These are phyloP conservation scores for Neurospora sp. DNA, from an alignment of 495 filamentous ascomycete species.

Conservation along the genomic window DNA sequence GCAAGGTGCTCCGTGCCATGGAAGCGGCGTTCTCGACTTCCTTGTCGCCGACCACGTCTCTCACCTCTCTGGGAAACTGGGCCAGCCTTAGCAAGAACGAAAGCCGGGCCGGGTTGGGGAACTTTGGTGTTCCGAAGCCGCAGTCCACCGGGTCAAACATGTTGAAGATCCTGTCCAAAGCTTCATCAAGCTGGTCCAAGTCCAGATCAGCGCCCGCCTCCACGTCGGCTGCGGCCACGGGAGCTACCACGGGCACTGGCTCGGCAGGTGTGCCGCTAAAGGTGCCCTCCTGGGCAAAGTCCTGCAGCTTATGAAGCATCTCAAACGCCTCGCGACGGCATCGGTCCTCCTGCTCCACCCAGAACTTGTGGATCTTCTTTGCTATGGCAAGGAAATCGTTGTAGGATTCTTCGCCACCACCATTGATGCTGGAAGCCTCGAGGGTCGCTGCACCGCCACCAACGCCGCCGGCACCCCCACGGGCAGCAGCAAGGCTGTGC, in stretches of 20 bases:
- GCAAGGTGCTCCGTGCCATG: slow-evolving; percentile 77
- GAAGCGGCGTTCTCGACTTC: slow-evolving; percentile 64
- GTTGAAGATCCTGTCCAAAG: slow-evolving; percentile 64
- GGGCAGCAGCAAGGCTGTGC: slow-evolving; percentile 28
- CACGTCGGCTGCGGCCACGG: neutral
- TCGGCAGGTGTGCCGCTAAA: slow-evolving; percentile 31
- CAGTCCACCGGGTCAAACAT: slow-evolving; percentile 71
- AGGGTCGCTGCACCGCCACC: slow-evolving; percentile 6
- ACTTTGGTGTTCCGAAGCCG: slow-evolving; percentile 82
- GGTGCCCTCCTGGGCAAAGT: slow-evolving; percentile 81
- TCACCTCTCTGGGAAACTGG: slow-evolving; percentile 59
- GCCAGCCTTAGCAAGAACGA: slow-evolving; percentile 71
- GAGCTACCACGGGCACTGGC: neutral
- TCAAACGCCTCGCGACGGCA: slow-evolving; percentile 75
- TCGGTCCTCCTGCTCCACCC: slow-evolving; percentile 72
- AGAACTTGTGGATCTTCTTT: slow-evolving; percentile 68
- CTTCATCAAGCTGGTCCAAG: slow-evolving; percentile 84
- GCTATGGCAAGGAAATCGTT: slow-evolving; percentile 70
- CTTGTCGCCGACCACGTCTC: slow-evolving; percentile 73
- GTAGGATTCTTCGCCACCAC: slow-evolving; percentile 41
- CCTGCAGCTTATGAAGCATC: slow-evolving; percentile 66
- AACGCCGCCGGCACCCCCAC: slow-evolving; percentile 7
- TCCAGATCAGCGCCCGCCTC: slow-evolving; percentile 50
- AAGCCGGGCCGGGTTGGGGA: slow-evolving; percentile 80
- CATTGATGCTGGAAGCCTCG: slow-evolving; percentile 16